These are phyloP conservation scores for Rhizopus delemar DNA, from an alignment of 371 early-diverging fungal genomes.

Conservation along the genomic window DNA sequence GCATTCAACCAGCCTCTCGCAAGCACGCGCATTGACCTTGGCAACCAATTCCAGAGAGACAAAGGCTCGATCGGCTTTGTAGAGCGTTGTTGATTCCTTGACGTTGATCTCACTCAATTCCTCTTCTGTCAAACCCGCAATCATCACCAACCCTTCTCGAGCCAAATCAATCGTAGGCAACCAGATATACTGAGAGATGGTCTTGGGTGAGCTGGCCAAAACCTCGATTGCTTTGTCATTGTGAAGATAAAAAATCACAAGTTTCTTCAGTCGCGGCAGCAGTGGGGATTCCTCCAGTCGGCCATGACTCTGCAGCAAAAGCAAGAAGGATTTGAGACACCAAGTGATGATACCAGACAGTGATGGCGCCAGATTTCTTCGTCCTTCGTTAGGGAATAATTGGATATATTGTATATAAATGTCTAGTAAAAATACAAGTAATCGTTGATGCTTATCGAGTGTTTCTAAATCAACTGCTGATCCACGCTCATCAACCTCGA, in stretches of 20 bases:
- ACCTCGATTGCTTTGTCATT: constrained; percentile 29
- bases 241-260: constrained; percentile 29
- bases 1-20: constrained; percentile 27
- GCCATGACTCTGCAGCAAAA: constrained; percentile 9
- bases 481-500: constrained; percentile 28
- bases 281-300: constrained; percentile 7
- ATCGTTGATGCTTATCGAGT: constrained; percentile 12
- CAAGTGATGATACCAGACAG: constrained; percentile 17
- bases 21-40: constrained; percentile 22
- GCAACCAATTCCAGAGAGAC: constrained; percentile 19
- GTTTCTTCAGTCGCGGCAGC: constrained; percentile 16
- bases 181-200: constrained; percentile 26
- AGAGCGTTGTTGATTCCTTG: constrained; percentile 4
- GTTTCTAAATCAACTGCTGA: background rate
- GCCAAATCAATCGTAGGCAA: constrained; percentile 31
- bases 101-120: background rate
- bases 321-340: constrained; percentile 24
- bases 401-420: constrained; percentile 33
- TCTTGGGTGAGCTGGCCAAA: constrained; percentile 23
- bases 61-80: constrained; percentile 33
- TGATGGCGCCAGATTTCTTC: background rate
- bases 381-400: constrained; percentile 3
- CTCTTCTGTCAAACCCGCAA: background rate
- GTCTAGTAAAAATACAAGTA: constrained; percentile 24
- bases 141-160: constrained; percentile 15